Conservation (phyloP, 495 filamentous ascomycete genomes). For the Penicillium simplicissimum region DNA sequence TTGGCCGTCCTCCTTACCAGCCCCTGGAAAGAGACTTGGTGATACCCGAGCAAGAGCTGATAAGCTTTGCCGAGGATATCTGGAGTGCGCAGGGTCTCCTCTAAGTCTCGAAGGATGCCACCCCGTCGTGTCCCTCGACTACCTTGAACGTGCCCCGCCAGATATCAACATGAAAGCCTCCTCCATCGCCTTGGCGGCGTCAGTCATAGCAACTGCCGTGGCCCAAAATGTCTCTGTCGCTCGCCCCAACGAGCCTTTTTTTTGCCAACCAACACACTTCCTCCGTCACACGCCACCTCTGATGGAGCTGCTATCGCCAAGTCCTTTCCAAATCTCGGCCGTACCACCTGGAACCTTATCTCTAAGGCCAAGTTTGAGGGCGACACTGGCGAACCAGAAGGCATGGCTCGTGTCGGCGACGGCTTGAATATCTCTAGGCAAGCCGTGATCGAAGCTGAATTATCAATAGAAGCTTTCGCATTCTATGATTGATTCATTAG, state of each 20-base stretch:
- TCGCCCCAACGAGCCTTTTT: slow-evolving; percentile 20
- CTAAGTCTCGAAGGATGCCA: too few species aligned
- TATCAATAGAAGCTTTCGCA: too few species aligned
- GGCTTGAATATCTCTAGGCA: neutral
- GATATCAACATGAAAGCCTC: slow-evolving; percentile 12
- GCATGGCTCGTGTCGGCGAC: slow-evolving; percentile 34
- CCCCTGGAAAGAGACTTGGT: too few species aligned
- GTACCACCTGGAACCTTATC: slow-evolving; percentile 34
- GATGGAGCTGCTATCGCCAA: slow-evolving; percentile 32
- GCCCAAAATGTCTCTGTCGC: slow-evolving; percentile 14
- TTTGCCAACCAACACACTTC: slow-evolving; percentile 19
- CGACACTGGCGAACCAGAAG: slow-evolving; percentile 40
- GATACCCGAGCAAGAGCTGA: too few species aligned
- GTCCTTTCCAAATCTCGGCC: slow-evolving; percentile 28
- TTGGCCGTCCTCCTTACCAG: too few species aligned
- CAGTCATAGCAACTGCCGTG: neutral
- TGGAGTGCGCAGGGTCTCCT: too few species aligned
- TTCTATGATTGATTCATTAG: neutral
- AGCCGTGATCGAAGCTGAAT: too few species aligned
- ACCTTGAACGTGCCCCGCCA: too few species aligned
- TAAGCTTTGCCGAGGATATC: too few species aligned
- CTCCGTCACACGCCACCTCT: slow-evolving; percentile 27
- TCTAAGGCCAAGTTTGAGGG: slow-evolving; percentile 35
- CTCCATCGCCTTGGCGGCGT: neutral
- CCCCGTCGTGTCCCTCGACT: too few species aligned